Evolutionary conservation across 1,284 basidiomycete species (phyloP).

Genomic region (Psilocybe mexicana): DNA sequence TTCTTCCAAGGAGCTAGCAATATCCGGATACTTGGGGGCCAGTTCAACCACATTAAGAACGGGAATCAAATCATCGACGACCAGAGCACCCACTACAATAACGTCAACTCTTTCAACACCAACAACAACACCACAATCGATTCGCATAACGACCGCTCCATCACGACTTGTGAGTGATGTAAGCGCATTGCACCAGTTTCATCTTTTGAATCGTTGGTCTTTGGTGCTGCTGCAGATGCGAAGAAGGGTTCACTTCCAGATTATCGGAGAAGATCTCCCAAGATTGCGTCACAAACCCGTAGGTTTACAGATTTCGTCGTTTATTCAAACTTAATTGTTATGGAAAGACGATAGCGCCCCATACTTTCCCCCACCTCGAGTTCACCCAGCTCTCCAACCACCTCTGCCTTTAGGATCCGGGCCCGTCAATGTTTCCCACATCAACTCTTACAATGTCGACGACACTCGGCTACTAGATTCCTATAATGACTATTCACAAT

Average conservation of each 20-base stretch:
- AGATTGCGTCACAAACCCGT: background rate
- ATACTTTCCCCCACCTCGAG: slow-evolving; percentile 3
- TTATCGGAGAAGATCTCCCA: background rate
- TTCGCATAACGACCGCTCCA: slow-evolving; percentile 2
- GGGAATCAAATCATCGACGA: slow-evolving; percentile 9
- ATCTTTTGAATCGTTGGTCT: no score
- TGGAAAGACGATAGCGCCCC: background rate
- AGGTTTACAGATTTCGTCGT: background rate
- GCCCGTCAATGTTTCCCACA: background rate
- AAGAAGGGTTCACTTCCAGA: background rate
- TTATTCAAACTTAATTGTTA: background rate
- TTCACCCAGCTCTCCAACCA: slow-evolving; percentile 1
- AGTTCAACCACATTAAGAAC: slow-evolving; percentile 3
- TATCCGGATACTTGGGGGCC: slow-evolving; percentile 8
- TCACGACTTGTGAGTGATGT: background rate
- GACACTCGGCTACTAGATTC: background rate
- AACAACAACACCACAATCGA: background rate
- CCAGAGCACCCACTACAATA: slow-evolving; percentile 13
- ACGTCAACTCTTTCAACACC: slow-evolving; percentile 13
- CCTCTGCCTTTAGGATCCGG: background rate
- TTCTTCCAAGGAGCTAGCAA: slow-evolving; percentile 11
- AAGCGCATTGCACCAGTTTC: no score
- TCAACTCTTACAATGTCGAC: slow-evolving; percentile 2
- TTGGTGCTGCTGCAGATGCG: background rate
- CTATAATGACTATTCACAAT: slow-evolving; percentile 5